Percentiles rank a stretch among this genome's conserved stretches.
phyloP scores from a whole-genome alignment of 2,329 filamentous ascomycete genomes.

The Phialocephala subalpina region DNA sequence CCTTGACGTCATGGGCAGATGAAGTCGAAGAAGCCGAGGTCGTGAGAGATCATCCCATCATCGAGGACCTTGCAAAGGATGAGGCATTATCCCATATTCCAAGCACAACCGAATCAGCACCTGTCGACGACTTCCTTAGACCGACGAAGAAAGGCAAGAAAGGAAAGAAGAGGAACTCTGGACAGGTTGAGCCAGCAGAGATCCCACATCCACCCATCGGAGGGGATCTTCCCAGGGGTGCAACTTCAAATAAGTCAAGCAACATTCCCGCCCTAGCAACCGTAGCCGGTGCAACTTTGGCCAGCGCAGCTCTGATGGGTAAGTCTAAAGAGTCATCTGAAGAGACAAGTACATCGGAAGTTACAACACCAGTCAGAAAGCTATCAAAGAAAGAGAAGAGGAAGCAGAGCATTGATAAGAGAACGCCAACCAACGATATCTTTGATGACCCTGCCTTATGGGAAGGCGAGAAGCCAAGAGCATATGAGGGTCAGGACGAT shows the following conservation, averaged over 20 bases:
- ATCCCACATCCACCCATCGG: constrained; percentile 20
- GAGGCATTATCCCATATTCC: constrained; percentile 42
- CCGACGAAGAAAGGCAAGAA: constrained; percentile 50
- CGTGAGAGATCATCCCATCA: constrained; percentile 39
- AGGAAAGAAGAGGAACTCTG: constrained; percentile 44
- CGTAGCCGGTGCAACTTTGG: constrained; percentile 29
- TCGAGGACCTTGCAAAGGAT: constrained; percentile 41
- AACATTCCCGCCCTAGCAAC: constrained; percentile 24
- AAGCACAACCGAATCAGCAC: constrained; percentile 34
- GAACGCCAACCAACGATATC: constrained; percentile 51
- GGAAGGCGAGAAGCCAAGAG: constrained; percentile 51
- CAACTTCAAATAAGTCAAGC: constrained; percentile 31
- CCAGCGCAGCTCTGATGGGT: constrained; percentile 30
- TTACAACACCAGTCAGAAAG: constrained; percentile 46
- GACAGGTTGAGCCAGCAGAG: neutral
- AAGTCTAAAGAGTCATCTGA: constrained; percentile 20
- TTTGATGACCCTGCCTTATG: constrained; percentile 55
- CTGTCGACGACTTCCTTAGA: constrained; percentile 38
- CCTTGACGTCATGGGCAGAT: constrained; percentile 41
- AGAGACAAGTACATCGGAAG: constrained; percentile 34
- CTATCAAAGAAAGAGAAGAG: constrained; percentile 48
- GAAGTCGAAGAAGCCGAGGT: constrained; percentile 42
- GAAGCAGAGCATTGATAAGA: constrained; percentile 51
- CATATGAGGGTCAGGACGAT: constrained; percentile 39
- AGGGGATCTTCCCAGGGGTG: constrained; percentile 20